phyloP scores from a whole-genome alignment of 2,329 filamentous ascomycete genomes.

The Byssothecium circinans region DNA sequence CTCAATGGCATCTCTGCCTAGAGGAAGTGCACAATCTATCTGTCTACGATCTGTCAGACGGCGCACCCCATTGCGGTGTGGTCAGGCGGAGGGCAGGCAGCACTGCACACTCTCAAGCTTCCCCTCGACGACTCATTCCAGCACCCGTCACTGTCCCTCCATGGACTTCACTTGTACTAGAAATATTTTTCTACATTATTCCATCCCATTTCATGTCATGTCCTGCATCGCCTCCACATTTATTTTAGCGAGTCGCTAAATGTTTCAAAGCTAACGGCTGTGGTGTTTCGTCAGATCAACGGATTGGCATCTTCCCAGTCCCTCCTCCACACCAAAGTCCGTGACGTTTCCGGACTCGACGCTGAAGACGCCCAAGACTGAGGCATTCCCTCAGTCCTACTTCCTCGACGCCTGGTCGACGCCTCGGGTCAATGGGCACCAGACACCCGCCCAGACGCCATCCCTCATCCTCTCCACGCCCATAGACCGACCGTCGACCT shows the following conservation, averaged over 20 bases:
- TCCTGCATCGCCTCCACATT: conserved; percentile 6
- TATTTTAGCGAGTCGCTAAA: conserved; percentile 19
- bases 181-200: conserved; percentile 9
- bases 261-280: conserved; percentile 37
- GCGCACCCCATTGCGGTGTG: conserved; percentile 23
- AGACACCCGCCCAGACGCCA: conserved; percentile 47
- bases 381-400: conserved; percentile 45
- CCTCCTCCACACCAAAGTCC: conserved; percentile 52
- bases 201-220: conserved; percentile 1
- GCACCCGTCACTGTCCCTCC: conserved; percentile 6
- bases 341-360: conserved; percentile 43
- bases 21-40: neutral
- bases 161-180: neutral
- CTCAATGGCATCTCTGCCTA: conserved; percentile 27
- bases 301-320: conserved; percentile 55
- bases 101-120: conserved; percentile 34
- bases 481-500: conserved; percentile 38
- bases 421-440: conserved; percentile 45
- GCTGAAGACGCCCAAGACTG: conserved; percentile 51
- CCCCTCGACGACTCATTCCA: conserved; percentile 24
- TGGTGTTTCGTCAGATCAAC: conserved; percentile 42
- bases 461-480: conserved; percentile 41
- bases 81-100: conserved; percentile 40
- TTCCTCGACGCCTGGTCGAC: conserved; percentile 56
- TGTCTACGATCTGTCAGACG: conserved; percentile 17